These are phyloP conservation scores for Stenocarpella maydis DNA, from an alignment of 2,329 filamentous ascomycete genomes.

Conservation along the genomic window DNA sequence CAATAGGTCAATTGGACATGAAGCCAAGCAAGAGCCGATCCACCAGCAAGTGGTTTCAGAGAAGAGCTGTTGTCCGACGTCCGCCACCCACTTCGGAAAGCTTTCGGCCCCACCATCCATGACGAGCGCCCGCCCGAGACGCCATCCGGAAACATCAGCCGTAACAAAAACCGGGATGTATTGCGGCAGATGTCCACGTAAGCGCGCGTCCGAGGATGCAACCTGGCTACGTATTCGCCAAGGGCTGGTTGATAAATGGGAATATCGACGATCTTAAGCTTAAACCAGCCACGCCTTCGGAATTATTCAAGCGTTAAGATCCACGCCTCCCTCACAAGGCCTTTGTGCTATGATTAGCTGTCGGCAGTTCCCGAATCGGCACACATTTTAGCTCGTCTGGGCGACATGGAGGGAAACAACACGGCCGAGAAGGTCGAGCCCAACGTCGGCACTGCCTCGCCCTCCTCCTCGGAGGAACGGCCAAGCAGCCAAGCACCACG, in stretches of 20 bases:
- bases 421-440: neutral
- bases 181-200: conserved; percentile 1
- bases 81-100: neutral
- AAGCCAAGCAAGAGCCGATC: neutral
- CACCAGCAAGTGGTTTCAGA: neutral
- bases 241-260: neutral
- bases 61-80: neutral
- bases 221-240: neutral
- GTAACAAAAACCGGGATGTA: conserved; percentile 1
- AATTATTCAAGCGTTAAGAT: neutral
- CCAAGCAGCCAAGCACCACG: neutral
- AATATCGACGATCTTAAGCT: conserved; percentile 18
- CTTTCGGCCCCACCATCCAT: conserved; percentile 11
- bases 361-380: conserved; percentile 3
- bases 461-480: conserved; percentile 1
- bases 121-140: neutral
- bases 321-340: neutral
- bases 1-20: neutral
- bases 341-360: conserved; percentile 11
- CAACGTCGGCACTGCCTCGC: conserved; percentile 1
- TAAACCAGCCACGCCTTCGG: neutral
- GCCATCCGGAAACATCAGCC: conserved; percentile 10
- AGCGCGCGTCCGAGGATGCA: neutral
- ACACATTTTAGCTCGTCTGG: neutral
- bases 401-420: neutral